Evolutionary conservation across 2,329 filamentous ascomycete species (phyloP).

Genomic region (Diaporthe ampelina): DNA sequence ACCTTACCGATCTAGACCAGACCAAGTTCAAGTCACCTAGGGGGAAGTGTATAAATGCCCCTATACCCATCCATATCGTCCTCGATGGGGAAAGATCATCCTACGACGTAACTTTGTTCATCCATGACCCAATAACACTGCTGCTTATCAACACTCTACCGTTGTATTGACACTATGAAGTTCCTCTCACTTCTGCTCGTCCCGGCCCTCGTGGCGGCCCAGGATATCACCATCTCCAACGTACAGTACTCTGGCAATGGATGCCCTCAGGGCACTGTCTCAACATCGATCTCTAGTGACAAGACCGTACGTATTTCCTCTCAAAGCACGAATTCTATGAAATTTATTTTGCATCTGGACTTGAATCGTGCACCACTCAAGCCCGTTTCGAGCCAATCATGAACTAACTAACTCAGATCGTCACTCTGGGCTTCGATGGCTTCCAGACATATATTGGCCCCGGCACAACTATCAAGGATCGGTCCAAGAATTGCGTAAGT

Average conservation of each 20-base stretch:
- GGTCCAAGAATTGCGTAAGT: constrained; percentile 59
- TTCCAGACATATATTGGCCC: constrained; percentile 64
- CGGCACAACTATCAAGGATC: constrained; percentile 52
- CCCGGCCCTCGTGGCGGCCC: constrained; percentile 17
- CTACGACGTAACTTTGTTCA: not conserved
- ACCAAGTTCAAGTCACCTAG: not conserved
- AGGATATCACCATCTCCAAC: constrained; percentile 55
- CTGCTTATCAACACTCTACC: not conserved
- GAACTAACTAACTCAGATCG: constrained; percentile 49
- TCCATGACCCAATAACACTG: not conserved
- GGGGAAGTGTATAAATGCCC: constrained; percentile 17
- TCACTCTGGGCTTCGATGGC: constrained; percentile 62
- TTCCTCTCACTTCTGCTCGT: constrained; percentile 5
- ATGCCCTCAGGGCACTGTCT: constrained; percentile 60
- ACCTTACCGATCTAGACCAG: not conserved
- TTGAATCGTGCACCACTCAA: not conserved
- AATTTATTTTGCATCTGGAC: constrained; percentile 25
- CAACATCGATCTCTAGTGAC: constrained; percentile 59
- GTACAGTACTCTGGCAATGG: constrained; percentile 60
- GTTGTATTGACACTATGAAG: not conserved
- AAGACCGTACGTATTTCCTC: constrained; percentile 51
- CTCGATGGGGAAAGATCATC: constrained; percentile 30
- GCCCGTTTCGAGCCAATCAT: not conserved
- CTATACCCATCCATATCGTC: constrained; percentile 7
- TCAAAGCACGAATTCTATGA: not conserved